These are phyloP conservation scores for Colletotrichum sp. DNA, from an alignment of 2,329 filamentous ascomycete species.

Conservation along the genomic window DNA sequence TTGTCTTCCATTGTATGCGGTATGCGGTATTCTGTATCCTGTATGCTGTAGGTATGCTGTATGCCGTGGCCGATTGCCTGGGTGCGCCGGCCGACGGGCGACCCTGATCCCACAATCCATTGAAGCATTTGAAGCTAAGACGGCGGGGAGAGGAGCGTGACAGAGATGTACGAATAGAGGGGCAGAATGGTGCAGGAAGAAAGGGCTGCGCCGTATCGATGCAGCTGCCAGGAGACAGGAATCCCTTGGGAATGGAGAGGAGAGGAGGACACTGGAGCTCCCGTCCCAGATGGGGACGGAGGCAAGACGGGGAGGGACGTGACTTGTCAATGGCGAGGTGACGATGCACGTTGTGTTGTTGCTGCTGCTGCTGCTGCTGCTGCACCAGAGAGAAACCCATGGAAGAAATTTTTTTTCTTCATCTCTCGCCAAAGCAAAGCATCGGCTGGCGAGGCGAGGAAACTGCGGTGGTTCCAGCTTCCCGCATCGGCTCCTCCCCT, in stretches of 20 bases:
- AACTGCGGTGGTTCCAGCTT: not conserved
- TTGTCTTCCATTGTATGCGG: not conserved
- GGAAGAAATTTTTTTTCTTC: not conserved
- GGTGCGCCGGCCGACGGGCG: not conserved
- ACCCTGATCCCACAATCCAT: not conserved
- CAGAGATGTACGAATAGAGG: not conserved
- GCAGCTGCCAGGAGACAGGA: not conserved
- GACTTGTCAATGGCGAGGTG: not conserved
- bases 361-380: not conserved
- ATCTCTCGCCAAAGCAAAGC: not conserved
- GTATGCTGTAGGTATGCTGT: not conserved
- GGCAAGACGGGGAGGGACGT: not conserved
- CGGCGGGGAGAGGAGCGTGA: not conserved
- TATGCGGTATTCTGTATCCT: not conserved
- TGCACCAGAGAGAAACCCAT: not conserved
- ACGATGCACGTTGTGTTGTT: not conserved
- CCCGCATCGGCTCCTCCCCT: not conserved
- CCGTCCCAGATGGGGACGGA: not conserved
- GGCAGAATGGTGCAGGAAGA: not conserved
- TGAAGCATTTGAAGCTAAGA: not conserved
- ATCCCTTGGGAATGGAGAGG: not conserved
- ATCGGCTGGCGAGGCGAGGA: not conserved
- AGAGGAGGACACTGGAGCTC: not conserved
- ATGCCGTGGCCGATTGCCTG: not conserved
- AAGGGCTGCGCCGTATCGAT: not conserved